Evolutionary conservation across 306 rosid genomes (phyloP).

Genomic region (Quercus wislizeni): DNA sequence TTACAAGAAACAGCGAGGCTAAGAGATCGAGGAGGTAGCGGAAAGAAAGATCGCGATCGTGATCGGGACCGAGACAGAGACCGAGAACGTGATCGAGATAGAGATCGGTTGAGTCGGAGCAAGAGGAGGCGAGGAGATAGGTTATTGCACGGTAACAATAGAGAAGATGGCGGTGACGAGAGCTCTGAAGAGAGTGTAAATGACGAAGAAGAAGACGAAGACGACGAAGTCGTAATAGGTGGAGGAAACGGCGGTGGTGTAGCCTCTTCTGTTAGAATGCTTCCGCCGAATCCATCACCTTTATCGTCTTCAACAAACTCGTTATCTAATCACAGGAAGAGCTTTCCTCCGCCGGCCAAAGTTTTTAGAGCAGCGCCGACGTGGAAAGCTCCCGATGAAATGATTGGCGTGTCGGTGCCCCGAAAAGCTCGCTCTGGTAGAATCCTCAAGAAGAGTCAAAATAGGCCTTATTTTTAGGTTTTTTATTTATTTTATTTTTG

Average conservation of each 20-base stretch:
- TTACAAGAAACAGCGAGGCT: constrained; percentile 77
- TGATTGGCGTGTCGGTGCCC: constrained; percentile 92
- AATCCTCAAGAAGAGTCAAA: background rate
- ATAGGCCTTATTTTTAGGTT: too few relatives aligned
- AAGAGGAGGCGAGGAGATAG: constrained; percentile 84
- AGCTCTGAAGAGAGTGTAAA: constrained; percentile 89
- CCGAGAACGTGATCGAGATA: constrained; percentile 59
- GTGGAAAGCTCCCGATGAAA: constrained; percentile 92
- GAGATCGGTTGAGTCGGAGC: constrained; percentile 80
- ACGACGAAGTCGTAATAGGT: constrained; percentile 36
- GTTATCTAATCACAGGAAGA: constrained; percentile 64
- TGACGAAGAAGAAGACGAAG: constrained; percentile 81
- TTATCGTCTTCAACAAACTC: constrained; percentile 33
- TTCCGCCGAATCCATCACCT: constrained; percentile 67
- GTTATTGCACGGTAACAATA: constrained; percentile 60
- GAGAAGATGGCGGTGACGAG: constrained; percentile 80
- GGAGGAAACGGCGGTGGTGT: constrained; percentile 30
- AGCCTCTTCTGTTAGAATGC: constrained; percentile 64
- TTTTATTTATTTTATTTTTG: too few relatives aligned
- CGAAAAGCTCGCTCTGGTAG: constrained; percentile 97
- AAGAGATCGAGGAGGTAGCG: constrained; percentile 72
- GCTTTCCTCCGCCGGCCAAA: constrained; percentile 72
- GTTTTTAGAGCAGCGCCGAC: constrained; percentile 65
- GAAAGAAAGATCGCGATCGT: constrained; percentile 63
- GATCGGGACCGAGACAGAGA: constrained; percentile 80